phyloP scores from a whole-genome alignment of 2,329 filamentous ascomycete genomes.

The Chaetomium sp. region DNA sequence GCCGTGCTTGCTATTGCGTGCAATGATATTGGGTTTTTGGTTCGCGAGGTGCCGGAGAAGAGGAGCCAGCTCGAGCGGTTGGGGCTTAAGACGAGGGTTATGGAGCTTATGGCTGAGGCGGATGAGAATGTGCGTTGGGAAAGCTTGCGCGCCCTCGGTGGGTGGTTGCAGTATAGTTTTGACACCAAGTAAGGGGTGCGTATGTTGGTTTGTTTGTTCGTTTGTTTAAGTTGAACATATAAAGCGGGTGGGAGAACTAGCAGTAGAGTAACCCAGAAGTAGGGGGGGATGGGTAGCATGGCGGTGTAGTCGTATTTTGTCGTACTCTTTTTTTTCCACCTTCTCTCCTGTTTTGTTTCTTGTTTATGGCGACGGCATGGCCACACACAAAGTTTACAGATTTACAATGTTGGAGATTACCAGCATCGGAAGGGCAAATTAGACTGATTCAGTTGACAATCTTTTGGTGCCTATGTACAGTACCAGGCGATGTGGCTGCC shows the following conservation, averaged over 20 bases:
- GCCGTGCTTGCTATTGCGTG: constrained; percentile 88
- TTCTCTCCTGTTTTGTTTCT: too few species aligned
- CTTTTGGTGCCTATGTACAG: too few species aligned
- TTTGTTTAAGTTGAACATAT: not conserved
- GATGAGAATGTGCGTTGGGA: constrained; percentile 92
- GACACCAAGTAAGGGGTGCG: constrained; percentile 33
- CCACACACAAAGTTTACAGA: too few species aligned
- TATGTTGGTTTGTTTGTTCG: not conserved
- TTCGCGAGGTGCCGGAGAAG: constrained; percentile 84
- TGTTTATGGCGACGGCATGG: too few species aligned
- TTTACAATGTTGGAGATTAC: too few species aligned
- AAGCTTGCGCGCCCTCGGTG: constrained; percentile 72
- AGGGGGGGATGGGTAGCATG: too few species aligned
- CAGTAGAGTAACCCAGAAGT: not conserved
- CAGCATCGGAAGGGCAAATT: too few species aligned
- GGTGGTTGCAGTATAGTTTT: constrained; percentile 60
- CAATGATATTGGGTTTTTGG: constrained; percentile 83
- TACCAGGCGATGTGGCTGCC: too few species aligned
- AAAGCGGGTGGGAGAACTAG: not conserved
- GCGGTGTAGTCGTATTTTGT: too few species aligned
- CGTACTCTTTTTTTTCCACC: too few species aligned
- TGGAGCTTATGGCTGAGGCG: constrained; percentile 87
- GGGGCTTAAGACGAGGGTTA: constrained; percentile 78
- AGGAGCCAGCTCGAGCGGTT: constrained; percentile 72
- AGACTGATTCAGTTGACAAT: too few species aligned